Base-by-base conservation (phyloP, 768 basidiomycete species). In the Amanita pseudoporphyria region DNA sequence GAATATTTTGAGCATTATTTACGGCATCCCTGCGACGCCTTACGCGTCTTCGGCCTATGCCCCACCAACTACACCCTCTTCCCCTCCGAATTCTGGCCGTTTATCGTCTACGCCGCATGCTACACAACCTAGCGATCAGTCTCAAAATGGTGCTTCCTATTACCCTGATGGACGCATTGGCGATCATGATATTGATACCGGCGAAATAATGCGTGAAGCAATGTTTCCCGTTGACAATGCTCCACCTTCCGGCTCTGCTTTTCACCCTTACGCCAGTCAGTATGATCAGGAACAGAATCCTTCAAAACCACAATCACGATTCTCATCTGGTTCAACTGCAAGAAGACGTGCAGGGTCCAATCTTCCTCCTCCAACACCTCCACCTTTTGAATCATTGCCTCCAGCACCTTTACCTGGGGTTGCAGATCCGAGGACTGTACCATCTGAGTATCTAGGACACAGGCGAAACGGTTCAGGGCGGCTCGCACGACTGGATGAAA, bases 1-100 rank as follows among this genome's bases (percentile, higher is more conserved):
- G 85, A 86, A 87, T 60, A 92, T 94, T 60, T 76, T 95, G 49
- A 87, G 86, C 58, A 74, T 88, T 55, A 90, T 91, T 54, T 92
- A 92, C 70, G 84, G 81, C 63, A 89, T 92, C 63, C 86, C 86
- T 21, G 76, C 84, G 38, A 76, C 80, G 38, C 83, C 84, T 18
- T 79, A 85, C 59, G 73, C 84, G 9, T 64, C 78, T 13, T 72
- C 77, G 6, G 58, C 73, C 44, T 78, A 77, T 63, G 63, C 64
- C 31, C 56, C 57, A 41, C 43, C 63, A 31, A 55, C 60, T 24
- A 44, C 43, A 21, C 62, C 61, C 5, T 55, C 35, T 22, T 71
- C 48, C 56, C 60, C 48, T 55, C 60, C 71, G 35, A 65, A 68
- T 44, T 71, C 73, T 37, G 72, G 75, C 54, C 74, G 79, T 13